Base-by-base conservation (phyloP, 768 basidiomycete species). In the Trametes cingulata region DNA sequence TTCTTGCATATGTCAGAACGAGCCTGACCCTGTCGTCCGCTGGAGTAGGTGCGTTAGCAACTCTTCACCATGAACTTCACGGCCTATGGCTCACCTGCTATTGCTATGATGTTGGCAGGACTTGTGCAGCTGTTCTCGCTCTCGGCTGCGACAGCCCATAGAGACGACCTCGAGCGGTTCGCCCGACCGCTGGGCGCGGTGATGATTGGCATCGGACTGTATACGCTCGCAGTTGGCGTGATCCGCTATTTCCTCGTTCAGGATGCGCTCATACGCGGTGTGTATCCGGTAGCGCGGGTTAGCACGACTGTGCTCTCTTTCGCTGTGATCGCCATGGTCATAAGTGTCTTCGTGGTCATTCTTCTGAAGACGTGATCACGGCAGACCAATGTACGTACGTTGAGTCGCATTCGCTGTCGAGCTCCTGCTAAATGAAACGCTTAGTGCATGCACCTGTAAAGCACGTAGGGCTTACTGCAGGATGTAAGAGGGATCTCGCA, bases 1-100 rank as follows among this genome's bases (percentile, higher is more conserved):
- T 80, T 61, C 71, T 83, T 3, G 80, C 82, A 13, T 83, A 82
- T 68, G 72, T 82, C 19, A 71, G 82, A 39, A 82, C 82, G 24
- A 81, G 80, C 56, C 67, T 81, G 10, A 72, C 80, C 6, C 74
- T 82, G 14, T 74, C 80, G n/a, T 78, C 77, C n/a, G 75, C 74
- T 0, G 82, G 82, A 10, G 78, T 84, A 48, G 81, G 79, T 80
- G 41, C 62, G 77, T 68, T n/a, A 29, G 25, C 8, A n/a, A n/a
- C n/a, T n/a, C n/a, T n/a, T n/a, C n/a, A n/a, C n/a, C n/a, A n/a
- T n/a, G n/a, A n/a, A n/a, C n/a, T n/a, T n/a, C n/a, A n/a, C n/a
- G n/a, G n/a, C n/a, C n/a, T 5, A 12, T 24, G 22, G n/a, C 47
- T 58, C 3, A 56, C 56, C 17, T 12, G 10, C 7, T 4, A n/a